Percentiles rank a stretch among this genome's conserved stretches.
phyloP scores from a whole-genome alignment of 768 basidiomycete species.

The Kwoniella europaea region DNA sequence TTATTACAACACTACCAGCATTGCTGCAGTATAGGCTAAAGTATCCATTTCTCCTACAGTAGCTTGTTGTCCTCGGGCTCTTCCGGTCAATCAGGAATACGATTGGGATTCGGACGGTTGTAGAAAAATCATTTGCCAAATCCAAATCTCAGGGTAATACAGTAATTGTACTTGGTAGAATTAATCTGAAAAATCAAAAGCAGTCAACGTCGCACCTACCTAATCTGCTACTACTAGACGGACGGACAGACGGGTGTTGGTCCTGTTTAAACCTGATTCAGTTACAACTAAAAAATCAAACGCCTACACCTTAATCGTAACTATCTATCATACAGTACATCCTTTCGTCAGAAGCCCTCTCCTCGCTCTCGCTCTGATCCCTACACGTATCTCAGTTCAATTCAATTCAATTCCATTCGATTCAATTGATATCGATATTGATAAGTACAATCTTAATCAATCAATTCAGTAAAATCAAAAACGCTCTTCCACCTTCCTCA shows the following conservation, averaged over 20 bases:
- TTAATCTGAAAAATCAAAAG: conserved; percentile 1
- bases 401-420: conserved; percentile 2
- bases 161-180: neutral
- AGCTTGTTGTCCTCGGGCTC: neutral
- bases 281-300: conserved; percentile 11
- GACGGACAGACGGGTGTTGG: neutral
- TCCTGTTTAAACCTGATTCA: conserved; percentile 10
- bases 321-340: neutral
- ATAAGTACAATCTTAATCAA: neutral
- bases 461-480: no score
- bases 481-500: no score
- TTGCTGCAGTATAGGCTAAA: no score
- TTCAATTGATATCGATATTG: neutral
- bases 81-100: neutral
- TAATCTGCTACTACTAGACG: neutral
- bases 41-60: no score
- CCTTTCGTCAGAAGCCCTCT: neutral
- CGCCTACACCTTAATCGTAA: neutral
- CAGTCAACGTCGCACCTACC: neutral
- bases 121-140: neutral
- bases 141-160: conserved; percentile 5
- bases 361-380: neutral
- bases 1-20: no score
- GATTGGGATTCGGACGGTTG: neutral
- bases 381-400: neutral